Conservation (phyloP, 2,329 filamentous ascomycete species). For the Chrysoporthe puriensis region DNA sequence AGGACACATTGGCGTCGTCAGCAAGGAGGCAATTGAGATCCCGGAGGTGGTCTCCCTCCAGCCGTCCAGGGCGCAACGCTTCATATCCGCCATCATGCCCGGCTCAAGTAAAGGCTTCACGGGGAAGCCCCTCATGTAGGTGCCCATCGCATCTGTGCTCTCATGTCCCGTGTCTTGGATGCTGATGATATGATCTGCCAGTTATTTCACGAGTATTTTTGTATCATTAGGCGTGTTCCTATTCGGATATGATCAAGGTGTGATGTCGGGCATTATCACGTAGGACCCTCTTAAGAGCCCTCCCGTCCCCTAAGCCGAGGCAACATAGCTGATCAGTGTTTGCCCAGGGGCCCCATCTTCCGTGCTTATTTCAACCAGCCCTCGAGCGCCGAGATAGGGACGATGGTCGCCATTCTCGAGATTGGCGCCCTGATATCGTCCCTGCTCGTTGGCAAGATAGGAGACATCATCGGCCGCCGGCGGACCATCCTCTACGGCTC, state of each 20-base stretch:
- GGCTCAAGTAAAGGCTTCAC: conserved; percentile 84
- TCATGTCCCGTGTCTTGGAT: not conserved
- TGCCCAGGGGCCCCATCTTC: conserved; percentile 78
- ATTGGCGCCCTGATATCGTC: conserved; percentile 92
- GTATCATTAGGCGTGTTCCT: conserved; percentile 86
- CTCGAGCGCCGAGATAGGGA: conserved; percentile 83
- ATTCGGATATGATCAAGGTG: conserved; percentile 88
- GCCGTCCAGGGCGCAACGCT: conserved; percentile 68
- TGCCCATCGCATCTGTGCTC: conserved; percentile 27
- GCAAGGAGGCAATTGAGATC: conserved; percentile 81
- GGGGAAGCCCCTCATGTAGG: conserved; percentile 89
- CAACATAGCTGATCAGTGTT: conserved; percentile 10
- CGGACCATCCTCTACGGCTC: conserved; percentile 94
- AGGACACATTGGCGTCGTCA: conserved; percentile 48
- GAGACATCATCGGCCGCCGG: conserved; percentile 87
- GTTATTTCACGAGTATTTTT: conserved; percentile 93
- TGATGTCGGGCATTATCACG: conserved; percentile 78
- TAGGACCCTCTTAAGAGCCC: conserved; percentile 44
- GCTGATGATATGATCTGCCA: conserved; percentile 41
- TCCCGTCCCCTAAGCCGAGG: conserved; percentile 31
- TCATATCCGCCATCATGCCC: conserved; percentile 85
- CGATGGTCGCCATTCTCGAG: conserved; percentile 97
- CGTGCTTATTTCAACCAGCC: conserved; percentile 92
- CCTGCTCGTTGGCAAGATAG: conserved; percentile 81
- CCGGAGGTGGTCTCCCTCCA: conserved; percentile 68